phyloP scores from a whole-genome alignment of 2,329 filamentous ascomycete species.

The Myriosclerotinia scirpicola region DNA sequence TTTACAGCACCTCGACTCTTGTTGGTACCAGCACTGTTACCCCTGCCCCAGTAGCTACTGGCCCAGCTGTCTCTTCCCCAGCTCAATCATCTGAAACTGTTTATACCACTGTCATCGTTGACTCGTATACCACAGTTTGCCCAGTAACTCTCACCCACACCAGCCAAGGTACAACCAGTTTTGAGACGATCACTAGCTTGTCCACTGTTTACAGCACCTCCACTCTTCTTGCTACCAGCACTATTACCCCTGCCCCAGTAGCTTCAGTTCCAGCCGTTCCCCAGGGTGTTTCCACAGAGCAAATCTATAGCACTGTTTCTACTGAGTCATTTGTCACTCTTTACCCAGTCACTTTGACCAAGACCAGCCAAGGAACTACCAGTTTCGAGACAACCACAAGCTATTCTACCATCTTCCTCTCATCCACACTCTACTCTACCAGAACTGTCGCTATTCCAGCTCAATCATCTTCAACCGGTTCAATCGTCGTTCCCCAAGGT shows the following conservation, averaged over 20 bases:
- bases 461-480: conserved; percentile 1
- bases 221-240: not conserved
- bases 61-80: not conserved
- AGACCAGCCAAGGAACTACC: not conserved
- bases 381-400: conserved; percentile 3
- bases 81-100: conserved; percentile 1
- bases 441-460: not conserved
- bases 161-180: not conserved
- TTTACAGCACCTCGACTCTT: not conserved
- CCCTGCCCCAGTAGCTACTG: not conserved
- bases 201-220: conserved; percentile 4
- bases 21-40: not conserved
- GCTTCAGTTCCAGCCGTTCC: not conserved
- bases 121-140: conserved; percentile 3
- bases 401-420: not conserved
- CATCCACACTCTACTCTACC: conserved; percentile 3
- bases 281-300: not conserved
- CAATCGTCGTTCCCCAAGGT: not conserved
- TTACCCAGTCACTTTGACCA: conserved; percentile 4
- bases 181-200: not conserved
- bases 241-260: not conserved
- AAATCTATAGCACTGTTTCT: conserved; percentile 6
- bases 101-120: not conserved
- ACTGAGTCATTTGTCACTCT: not conserved
- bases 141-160: conserved; percentile 11